These are phyloP conservation scores for Crucibulum laeve DNA, from an alignment of 768 basidiomycete genomes.

Conservation along the genomic window DNA sequence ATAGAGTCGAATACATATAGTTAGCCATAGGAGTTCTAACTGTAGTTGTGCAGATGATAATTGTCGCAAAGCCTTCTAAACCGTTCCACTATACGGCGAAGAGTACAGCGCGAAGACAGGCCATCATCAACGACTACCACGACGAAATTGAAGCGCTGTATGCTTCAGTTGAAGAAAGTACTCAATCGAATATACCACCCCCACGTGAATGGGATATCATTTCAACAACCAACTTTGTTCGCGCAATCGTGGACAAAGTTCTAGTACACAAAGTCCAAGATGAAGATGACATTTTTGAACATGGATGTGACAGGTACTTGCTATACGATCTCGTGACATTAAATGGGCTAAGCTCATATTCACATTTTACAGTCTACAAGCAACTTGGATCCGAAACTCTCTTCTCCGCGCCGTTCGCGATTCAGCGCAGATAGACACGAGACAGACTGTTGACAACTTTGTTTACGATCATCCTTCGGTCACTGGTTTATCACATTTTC, in stretches of 20 bases:
- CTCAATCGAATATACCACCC: constrained; percentile 15
- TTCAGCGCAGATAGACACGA: constrained; percentile 11
- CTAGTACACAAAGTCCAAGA: constrained; percentile 19
- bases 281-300: constrained; percentile 27
- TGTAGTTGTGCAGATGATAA: constrained; percentile 27
- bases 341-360: too few species aligned
- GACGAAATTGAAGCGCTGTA: constrained; percentile 33
- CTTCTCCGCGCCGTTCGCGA: constrained; percentile 13
- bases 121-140: constrained; percentile 27
- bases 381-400: constrained; percentile 23
- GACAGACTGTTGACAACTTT: constrained; percentile 12
- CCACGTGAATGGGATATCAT: constrained; percentile 22
- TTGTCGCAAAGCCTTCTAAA: constrained; percentile 25
- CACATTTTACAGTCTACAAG: constrained; percentile 15
- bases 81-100: constrained; percentile 36
- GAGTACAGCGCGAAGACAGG: constrained; percentile 26
- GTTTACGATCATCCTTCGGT: constrained; percentile 21
- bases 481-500: not conserved
- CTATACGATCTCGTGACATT: too few species aligned
- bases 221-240: constrained; percentile 22
- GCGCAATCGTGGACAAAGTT: constrained; percentile 23
- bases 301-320: constrained; percentile 30
- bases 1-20: not conserved
- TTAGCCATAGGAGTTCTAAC: not conserved
- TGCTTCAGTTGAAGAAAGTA: constrained; percentile 20